A percentile compares a stretch with the other conserved stretches of the same genome.
These are phyloP conservation scores for Graphiopsis chlorocephala DNA, from an alignment of 2,329 filamentous ascomycete species.

Conservation along the genomic window DNA sequence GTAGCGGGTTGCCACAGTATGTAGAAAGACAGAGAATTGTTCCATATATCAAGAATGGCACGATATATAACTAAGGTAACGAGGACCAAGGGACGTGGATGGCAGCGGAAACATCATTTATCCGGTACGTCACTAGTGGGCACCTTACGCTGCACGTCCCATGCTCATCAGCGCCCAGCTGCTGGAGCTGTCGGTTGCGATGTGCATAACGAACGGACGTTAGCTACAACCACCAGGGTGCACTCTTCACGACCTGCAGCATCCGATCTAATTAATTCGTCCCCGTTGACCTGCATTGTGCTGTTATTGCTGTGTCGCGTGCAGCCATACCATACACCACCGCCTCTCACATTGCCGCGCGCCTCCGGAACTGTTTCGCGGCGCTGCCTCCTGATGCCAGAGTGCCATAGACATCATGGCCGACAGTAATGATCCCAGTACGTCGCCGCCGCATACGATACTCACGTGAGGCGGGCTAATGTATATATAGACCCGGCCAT, in stretches of 20 bases:
- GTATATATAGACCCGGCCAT: slow-evolving; percentile 29
- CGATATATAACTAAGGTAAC: too few species aligned
- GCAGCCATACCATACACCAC: neutral
- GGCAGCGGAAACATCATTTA: too few species aligned
- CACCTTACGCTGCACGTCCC: neutral
- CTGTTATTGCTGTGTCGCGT: slow-evolving; percentile 1
- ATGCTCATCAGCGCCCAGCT: neutral
- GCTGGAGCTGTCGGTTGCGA: slow-evolving; percentile 6
- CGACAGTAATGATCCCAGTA: slow-evolving; percentile 22
- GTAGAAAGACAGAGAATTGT: too few species aligned
- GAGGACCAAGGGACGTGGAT: too few species aligned
- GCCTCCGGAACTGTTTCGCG: slow-evolving; percentile 9
- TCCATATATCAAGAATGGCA: too few species aligned
- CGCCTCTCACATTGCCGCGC: neutral
- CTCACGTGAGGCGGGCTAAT: slow-evolving; percentile 18
- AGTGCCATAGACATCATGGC: slow-evolving; percentile 17
- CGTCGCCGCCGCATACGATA: neutral
- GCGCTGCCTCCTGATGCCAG: slow-evolving; percentile 15
- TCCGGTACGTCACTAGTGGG: too few species aligned
- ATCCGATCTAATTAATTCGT: neutral
- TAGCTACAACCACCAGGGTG: neutral
- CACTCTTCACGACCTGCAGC: slow-evolving; percentile 13
- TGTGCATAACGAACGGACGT: neutral
- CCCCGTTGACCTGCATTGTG: neutral
- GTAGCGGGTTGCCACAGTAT: too few species aligned